Evolutionary conservation across 2,329 filamentous ascomycete genomes (phyloP).

Genomic region (Claviceps digitariae): DNA sequence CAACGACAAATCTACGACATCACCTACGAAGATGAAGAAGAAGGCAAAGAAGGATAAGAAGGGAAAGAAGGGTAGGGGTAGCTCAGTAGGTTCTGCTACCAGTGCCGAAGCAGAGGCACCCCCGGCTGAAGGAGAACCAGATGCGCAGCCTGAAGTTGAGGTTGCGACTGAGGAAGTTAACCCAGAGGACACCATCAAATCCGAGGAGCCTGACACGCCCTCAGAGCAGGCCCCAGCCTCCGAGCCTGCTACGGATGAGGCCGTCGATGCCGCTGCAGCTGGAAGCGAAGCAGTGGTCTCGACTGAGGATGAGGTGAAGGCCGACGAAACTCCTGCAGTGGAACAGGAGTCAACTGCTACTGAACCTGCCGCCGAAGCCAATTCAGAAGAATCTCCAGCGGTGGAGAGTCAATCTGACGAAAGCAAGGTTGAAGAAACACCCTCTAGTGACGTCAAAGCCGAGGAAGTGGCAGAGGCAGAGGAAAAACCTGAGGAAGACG

Average conservation of each 20-base stretch:
- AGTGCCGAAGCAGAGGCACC: neutral
- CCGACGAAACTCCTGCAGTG: neutral
- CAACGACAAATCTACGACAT: conserved; percentile 6
- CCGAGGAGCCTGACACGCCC: neutral
- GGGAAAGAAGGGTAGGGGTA: conserved; percentile 2
- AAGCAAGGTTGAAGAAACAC: neutral
- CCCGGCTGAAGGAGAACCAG: neutral
- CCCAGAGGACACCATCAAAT: neutral
- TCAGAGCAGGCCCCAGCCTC: neutral
- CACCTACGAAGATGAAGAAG: conserved; percentile 15
- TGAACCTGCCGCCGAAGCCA: neutral
- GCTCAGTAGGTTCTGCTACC: neutral
- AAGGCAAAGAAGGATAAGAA: conserved; percentile 14
- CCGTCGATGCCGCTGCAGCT: neutral
- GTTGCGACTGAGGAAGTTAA: conserved; percentile 4
- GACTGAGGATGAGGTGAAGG: neutral
- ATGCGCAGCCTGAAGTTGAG: conserved; percentile 6
- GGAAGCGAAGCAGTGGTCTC: neutral
- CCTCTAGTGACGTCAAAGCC: neutral
- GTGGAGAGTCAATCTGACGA: neutral
- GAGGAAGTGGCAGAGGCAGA: neutral
- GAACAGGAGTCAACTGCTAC: neutral
- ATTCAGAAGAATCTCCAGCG: neutral
- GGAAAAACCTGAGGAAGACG: neutral
- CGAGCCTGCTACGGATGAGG: neutral